These are phyloP conservation scores for Phytopythium aichiense DNA, from an alignment of 352 stramenopile species.

Conservation along the genomic window DNA sequence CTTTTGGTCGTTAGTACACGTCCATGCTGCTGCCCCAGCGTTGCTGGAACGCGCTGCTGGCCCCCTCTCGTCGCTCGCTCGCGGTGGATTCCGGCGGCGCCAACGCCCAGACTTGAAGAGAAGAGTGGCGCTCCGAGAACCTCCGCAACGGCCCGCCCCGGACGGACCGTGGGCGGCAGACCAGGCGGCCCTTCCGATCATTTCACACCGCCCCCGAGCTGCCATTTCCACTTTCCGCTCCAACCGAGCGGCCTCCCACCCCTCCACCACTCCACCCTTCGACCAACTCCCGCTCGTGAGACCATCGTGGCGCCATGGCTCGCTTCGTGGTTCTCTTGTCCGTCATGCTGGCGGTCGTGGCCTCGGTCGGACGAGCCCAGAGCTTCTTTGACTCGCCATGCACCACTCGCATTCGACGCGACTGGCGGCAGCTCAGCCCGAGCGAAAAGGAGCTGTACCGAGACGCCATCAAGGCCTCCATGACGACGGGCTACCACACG, in stretches of 20 bases:
- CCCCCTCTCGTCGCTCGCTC: background rate
- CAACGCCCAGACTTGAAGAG: background rate
- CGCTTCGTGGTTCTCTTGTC: background rate
- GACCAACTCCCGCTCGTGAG: background rate
- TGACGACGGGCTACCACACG: conserved; percentile 43
- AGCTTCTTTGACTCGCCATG: conserved; percentile 10
- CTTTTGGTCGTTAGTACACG: background rate
- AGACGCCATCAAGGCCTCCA: conserved; percentile 51
- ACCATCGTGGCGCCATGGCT: background rate
- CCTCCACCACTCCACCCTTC: background rate
- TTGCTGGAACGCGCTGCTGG: background rate
- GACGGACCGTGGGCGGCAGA: background rate
- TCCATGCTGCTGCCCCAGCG: background rate
- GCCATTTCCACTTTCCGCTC: conserved; percentile 5
- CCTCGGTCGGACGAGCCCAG: background rate
- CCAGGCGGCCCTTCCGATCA: background rate
- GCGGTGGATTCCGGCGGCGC: background rate
- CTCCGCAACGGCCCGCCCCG: background rate
- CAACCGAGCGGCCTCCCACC: background rate
- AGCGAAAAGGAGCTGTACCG: conserved; percentile 61
- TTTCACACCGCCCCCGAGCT: background rate
- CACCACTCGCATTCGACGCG: conserved; percentile 40
- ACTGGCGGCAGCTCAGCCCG: conserved; percentile 35
- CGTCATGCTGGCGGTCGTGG: background rate
- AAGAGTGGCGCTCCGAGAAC: background rate